Base-by-base conservation (phyloP, 139 green algal genomes). In the Picochlorum sp. region DNA sequence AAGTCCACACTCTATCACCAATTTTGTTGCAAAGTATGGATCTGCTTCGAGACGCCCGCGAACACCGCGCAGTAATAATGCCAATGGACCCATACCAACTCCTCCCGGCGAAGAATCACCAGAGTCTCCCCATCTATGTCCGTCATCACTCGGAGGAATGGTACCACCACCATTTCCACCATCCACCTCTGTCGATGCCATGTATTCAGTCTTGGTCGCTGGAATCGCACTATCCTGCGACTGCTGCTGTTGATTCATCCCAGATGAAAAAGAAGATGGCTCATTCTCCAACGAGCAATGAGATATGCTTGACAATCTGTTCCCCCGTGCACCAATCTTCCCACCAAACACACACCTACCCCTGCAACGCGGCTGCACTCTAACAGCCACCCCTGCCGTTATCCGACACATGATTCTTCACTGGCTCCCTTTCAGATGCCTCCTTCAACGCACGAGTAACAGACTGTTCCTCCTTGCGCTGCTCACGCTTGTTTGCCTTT, bases 21-120 rank as follows among this genome's bases (percentile, higher is more conserved):
- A 23, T 65, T 74, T 74, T 20, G 51, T 51, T 21, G 51, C 8
- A 68, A 74, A 74, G 6, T 51, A 44, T 44, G 68, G 68, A 57
- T 74, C 68, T 41, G 68, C 68, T n/a, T 23, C 61, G 8, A 60
- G 16, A 30, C 61, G 38, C 3, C 32, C 51, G 0, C 55, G 26
- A 20, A 74, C 6, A 7, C 68, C 68, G 11, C n/a, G 14, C 2
- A 65, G 21, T 9, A 74, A 44, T 8, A 69, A 37, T 4, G 20
- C 45, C 4, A 69, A 18, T 32, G 62, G 62, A 15, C 28, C 50
- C 21, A 23, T 24, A 37, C 26, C 20, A 38, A 14, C 21, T 20
- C n/a, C 24, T 14, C 24, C 1, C 1, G 61, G n/a, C 13, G 14
- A 15, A 45, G 21, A 20, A 20, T 55, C 49, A 7, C 61, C 61